Base-by-base conservation (phyloP, 176 grass and related monocot genomes). In the Triticum monococcum region DNA sequence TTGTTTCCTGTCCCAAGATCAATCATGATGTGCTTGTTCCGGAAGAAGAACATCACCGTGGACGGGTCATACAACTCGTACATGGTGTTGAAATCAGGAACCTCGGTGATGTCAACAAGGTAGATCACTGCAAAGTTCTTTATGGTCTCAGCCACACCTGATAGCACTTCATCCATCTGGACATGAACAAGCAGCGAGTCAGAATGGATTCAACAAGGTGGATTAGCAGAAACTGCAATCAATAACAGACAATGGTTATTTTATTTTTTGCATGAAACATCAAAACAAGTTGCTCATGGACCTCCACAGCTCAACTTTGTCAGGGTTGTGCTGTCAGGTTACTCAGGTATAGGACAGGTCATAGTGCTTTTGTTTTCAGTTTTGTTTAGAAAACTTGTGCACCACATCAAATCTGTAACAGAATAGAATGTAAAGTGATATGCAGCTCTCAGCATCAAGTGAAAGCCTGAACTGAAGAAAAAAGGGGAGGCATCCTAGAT, bases 11-110 rank as follows among this genome's bases (percentile, higher is more conserved):
- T 99, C 56, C 97, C 97, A 12, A 99, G 92, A 91, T 99, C 97
- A 40, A 99, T 99, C 97, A 99, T 99, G 70, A 98, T 98, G 43
- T 94, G 93, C 74, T 99, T 98, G 88, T 95, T 98, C 26, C 92
- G 77, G 81, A 98, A 98, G 84, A 98, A 98, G 86, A 98, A 98
- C 97, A 99, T 99, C 57, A 96, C 89, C 0, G 96, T 98, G 1
- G 96, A 98, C 0, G 93, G 93, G 75, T 98, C 96, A 18, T 98
- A 98, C 33, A 98, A 71, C 81, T 98, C 96, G 8, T 98, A 98
- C 96, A 98, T 95, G 61, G 96, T 94, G 81, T 95, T 98, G 63
- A 98, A 98, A 78, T 94, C 93, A 5, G 93, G 93, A 67, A 98
- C 84, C 85, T 98, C 96, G 0, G 91, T 98, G 43, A 78, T 78